phyloP scores from a whole-genome alignment of 768 basidiomycete species.

The Pulveroboletus sp. region DNA sequence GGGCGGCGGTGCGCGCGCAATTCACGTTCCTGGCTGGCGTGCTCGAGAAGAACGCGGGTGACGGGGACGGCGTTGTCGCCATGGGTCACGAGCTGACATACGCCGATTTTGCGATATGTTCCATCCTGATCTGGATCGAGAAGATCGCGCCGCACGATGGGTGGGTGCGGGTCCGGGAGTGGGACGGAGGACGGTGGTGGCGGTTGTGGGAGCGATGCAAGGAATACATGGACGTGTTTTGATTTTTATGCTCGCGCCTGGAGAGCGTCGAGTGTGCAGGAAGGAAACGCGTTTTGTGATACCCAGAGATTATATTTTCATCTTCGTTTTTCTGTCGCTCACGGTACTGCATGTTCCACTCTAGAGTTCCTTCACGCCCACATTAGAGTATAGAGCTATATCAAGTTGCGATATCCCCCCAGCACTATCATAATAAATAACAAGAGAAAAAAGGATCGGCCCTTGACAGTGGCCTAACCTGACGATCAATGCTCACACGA shows the following conservation, averaged over 20 bases:
- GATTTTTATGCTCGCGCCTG: conserved; percentile 8
- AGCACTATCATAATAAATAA: no score
- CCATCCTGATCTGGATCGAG: conserved; percentile 71
- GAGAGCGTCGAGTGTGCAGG: neutral
- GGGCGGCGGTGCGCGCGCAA: conserved; percentile 59
- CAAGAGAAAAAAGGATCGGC: no score
- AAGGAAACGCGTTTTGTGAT: neutral
- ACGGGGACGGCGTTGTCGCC: conserved; percentile 58
- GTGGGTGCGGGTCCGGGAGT: conserved; percentile 62
- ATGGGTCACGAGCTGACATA: conserved; percentile 66
- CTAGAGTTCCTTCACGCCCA: no score
- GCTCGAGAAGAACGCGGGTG: conserved; percentile 62
- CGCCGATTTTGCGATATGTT: conserved; percentile 70
- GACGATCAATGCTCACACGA: no score
- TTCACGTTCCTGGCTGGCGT: conserved; percentile 61
- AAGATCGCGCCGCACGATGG: conserved; percentile 68
- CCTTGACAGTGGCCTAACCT: no score
- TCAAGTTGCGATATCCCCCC: neutral
- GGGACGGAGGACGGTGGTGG: conserved; percentile 68
- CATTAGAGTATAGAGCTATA: no score
- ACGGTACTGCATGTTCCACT: neutral
- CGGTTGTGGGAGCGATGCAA: conserved; percentile 57
- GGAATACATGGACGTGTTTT: conserved; percentile 65
- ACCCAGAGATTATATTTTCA: neutral
- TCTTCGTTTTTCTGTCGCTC: neutral